A percentile compares a stretch with the other conserved stretches of the same genome.
phyloP scores from a whole-genome alignment of 805 yeast species.

The Yamadazyma insecticola region DNA sequence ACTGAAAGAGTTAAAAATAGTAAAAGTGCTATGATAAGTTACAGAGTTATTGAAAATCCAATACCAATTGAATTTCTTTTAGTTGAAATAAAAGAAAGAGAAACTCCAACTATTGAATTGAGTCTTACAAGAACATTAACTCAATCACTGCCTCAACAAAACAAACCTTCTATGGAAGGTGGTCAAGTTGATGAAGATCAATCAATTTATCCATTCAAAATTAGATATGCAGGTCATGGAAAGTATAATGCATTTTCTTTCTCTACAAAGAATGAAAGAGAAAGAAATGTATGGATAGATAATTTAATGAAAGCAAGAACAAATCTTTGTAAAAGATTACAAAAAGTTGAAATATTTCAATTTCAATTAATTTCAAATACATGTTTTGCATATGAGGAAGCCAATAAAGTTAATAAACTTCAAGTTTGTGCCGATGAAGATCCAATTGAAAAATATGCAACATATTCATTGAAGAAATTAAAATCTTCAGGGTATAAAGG shows the following conservation, averaged over 20 bases:
- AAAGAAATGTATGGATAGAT: slow-evolving; percentile 55
- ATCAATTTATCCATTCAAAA: slow-evolving; percentile 42
- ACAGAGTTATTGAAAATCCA: slow-evolving; percentile 50
- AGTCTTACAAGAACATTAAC: slow-evolving; percentile 14
- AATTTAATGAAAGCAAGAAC: slow-evolving; percentile 13
- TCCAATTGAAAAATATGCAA: slow-evolving; percentile 37
- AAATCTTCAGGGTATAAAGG: slow-evolving; percentile 17
- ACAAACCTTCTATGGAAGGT: slow-evolving; percentile 4
- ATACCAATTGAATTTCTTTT: slow-evolving; percentile 57
- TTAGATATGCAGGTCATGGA: slow-evolving; percentile 53
- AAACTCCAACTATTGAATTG: slow-evolving; percentile 14
- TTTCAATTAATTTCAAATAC: slow-evolving; percentile 51
- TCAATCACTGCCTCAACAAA: slow-evolving; percentile 11
- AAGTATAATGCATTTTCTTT: slow-evolving; percentile 52
- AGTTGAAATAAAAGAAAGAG: slow-evolving; percentile 42
- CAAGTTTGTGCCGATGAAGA: slow-evolving; percentile 52
- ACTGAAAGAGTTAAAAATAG: slow-evolving; percentile 52
- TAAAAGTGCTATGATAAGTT: slow-evolving; percentile 20
- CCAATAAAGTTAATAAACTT: slow-evolving; percentile 45
- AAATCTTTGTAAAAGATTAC: slow-evolving; percentile 23
- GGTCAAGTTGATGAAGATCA: slow-evolving; percentile 23
- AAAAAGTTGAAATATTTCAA: slow-evolving; percentile 49
- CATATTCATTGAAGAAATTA: slow-evolving; percentile 17
- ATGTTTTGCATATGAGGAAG: slow-evolving; percentile 60
- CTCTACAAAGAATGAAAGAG: slow-evolving; percentile 42